These are phyloP conservation scores for Suillus sp. DNA, from an alignment of 768 basidiomycete species.

Conservation along the genomic window DNA sequence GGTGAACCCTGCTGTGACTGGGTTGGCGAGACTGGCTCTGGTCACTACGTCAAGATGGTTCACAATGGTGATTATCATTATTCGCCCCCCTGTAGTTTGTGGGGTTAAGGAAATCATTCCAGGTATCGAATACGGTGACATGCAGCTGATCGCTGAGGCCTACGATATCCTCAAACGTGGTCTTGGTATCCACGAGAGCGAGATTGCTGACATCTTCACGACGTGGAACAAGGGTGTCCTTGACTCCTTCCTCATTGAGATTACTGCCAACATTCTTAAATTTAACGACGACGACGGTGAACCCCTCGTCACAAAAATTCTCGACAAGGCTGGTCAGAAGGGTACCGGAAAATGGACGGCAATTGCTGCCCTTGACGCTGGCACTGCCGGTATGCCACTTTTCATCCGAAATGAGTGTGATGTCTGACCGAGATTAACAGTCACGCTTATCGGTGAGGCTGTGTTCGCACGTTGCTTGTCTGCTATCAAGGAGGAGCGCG, in stretches of 20 bases:
- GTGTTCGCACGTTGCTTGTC: conserved; percentile 99
- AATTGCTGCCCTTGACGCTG: conserved; percentile 92
- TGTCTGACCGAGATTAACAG: conserved; percentile 41
- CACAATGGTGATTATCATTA: conserved; percentile 72
- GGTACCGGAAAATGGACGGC: conserved; percentile 99
- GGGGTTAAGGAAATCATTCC: conserved; percentile 13
- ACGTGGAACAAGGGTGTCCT: conserved; percentile 99
- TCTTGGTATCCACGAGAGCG: conserved; percentile 79
- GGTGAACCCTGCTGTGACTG: conserved; percentile 99
- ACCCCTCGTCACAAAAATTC: conserved; percentile 90
- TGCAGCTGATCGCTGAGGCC: conserved; percentile 98
- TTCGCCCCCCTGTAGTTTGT: conserved; percentile 2
- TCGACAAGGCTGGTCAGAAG: conserved; percentile 97
- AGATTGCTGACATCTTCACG: conserved; percentile 93
- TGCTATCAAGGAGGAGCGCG: conserved; percentile 94
- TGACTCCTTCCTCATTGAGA: conserved; percentile 99
- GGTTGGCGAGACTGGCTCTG: conserved; percentile 95
- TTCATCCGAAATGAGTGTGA: conserved; percentile 14
- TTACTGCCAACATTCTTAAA: conserved; percentile 94
- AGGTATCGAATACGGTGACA: conserved; percentile 99
- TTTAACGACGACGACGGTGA: conserved; percentile 96
- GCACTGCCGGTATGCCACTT: conserved; percentile 66
- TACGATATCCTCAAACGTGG: conserved; percentile 99
- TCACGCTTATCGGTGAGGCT: conserved; percentile 98
- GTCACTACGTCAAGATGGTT: conserved; percentile 99